Conservation (phyloP, 768 basidiomycete genomes). For the Suillus subalutaceus region DNA sequence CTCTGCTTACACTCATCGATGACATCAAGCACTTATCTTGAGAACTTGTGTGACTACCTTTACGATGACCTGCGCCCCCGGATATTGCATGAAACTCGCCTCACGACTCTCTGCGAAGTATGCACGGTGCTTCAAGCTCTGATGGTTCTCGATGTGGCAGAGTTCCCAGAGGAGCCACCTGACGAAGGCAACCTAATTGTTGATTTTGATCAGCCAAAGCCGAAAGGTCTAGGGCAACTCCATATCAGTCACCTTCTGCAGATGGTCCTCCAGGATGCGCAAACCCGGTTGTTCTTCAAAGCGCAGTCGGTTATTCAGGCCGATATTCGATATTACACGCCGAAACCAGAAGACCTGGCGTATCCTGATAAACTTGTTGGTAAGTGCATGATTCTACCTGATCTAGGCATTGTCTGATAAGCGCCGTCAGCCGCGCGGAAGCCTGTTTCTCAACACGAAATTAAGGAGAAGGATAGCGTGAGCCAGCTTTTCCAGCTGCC, state of each 20-base stretch:
- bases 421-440: constrained; percentile 46
- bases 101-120: constrained; percentile 89
- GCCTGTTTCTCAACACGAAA: constrained; percentile 44
- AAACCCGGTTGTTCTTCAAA: constrained; percentile 94
- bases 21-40: constrained; percentile 76
- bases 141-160: constrained; percentile 86
- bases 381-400: constrained; percentile 36
- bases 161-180: constrained; percentile 32
- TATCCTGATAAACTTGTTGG: constrained; percentile 85
- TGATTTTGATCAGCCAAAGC: constrained; percentile 40
- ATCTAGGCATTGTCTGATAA: constrained; percentile 5
- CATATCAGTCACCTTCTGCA: constrained; percentile 82
- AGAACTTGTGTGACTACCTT: constrained; percentile 89
- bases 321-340: constrained; percentile 83
- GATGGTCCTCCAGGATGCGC: constrained; percentile 94
- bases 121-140: constrained; percentile 96
- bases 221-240: constrained; percentile 55
- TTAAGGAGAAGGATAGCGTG: constrained; percentile 69
- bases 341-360: constrained; percentile 77
- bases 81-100: constrained; percentile 89
- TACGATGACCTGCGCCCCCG: constrained; percentile 96
- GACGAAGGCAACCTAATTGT: constrained; percentile 42
- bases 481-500: constrained; percentile 73
- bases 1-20: constrained; percentile 10
- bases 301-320: constrained; percentile 90